Evolutionary conservation across 2,329 filamentous ascomycete species (phyloP).

Genomic region (Thelonectria discophora): DNA sequence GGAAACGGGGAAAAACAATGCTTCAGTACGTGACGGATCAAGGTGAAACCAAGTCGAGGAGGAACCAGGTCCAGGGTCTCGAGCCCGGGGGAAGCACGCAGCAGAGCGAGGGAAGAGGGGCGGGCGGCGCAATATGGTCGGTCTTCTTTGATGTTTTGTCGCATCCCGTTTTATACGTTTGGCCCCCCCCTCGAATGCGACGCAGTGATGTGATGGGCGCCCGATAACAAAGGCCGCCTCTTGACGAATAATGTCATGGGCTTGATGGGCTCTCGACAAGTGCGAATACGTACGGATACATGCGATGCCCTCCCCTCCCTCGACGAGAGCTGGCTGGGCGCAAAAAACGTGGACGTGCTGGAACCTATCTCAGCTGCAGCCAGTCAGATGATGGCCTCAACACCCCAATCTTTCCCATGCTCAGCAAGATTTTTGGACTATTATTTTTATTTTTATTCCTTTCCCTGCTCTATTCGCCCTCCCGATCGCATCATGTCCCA

Average conservation of each 20-base stretch:
- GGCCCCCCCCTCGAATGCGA: conserved; percentile 19
- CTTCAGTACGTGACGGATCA: conserved; percentile 20
- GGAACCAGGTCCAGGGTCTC: conserved; percentile 31
- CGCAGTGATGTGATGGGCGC: conserved; percentile 15
- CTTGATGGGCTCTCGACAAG: too few species aligned
- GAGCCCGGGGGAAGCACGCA: conserved; percentile 1
- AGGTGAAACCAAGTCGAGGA: conserved; percentile 38
- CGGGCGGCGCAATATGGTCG: conserved; percentile 10
- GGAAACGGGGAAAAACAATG: conserved; percentile 4
- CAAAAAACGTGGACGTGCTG: conserved; percentile 19
- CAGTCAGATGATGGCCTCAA: conserved; percentile 13
- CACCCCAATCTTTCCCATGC: background rate
- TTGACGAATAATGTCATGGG: conserved; percentile 1
- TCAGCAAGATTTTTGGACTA: background rate
- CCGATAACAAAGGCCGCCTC: background rate
- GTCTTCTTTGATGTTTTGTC: conserved; percentile 8
- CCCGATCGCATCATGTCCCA: conserved; percentile 25
- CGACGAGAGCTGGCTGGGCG: background rate
- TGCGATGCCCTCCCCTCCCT: too few species aligned
- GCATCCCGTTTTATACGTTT: conserved; percentile 15
- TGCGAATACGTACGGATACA: too few species aligned
- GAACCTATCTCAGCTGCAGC: conserved; percentile 17
- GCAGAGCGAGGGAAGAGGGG: conserved; percentile 3
- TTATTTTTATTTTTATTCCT: conserved; percentile 7
- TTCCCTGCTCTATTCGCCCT: conserved; percentile 24